These are phyloP conservation scores for Lyophyllum atratum DNA, from an alignment of 768 basidiomycete genomes.

Conservation along the genomic window DNA sequence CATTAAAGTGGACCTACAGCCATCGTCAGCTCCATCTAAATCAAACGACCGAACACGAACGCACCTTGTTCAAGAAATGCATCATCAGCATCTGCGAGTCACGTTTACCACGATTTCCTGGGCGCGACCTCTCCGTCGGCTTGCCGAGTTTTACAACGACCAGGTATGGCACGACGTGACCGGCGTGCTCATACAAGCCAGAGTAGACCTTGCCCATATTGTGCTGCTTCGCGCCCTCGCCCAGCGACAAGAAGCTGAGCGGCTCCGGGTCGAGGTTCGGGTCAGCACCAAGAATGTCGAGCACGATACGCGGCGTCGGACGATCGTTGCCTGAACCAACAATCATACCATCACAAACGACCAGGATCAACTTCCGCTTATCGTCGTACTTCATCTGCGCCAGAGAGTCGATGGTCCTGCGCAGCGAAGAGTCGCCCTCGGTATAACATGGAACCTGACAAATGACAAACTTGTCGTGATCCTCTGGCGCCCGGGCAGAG, in stretches of 20 bases:
- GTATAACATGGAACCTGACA: constrained; percentile 99
- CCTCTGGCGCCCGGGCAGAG: constrained; percentile 75
- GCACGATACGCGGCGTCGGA: constrained; percentile 92
- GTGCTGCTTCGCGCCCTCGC: constrained; percentile 93
- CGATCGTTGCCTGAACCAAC: constrained; percentile 96
- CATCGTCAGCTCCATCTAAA: constrained; percentile 7
- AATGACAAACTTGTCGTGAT: constrained; percentile 92
- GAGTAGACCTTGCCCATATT: constrained; percentile 99
- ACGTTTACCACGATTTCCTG: constrained; percentile 97
- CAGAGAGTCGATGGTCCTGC: constrained; percentile 90
- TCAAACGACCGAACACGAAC: constrained; percentile 12
- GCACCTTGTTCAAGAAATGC: constrained; percentile 96
- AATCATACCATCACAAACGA: constrained; percentile 98
- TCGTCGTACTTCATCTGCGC: constrained; percentile 97
- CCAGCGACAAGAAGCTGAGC: constrained; percentile 89
- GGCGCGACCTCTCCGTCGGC: constrained; percentile 88
- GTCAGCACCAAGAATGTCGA: constrained; percentile 95
- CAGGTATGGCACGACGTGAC: constrained; percentile 95
- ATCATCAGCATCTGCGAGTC: constrained; percentile 96
- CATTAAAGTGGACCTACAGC: constrained; percentile 88
- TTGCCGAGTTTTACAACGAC: constrained; percentile 94
- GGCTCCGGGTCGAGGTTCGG: constrained; percentile 94
- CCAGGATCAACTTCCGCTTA: constrained; percentile 90
- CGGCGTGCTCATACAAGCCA: constrained; percentile 89
- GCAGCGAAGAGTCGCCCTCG: constrained; percentile 86